A percentile compares a stretch with the other conserved stretches of the same genome.
Evolutionary conservation across 352 stramenopile genomes (phyloP).

Genomic region (Phytophthora macrochlamydospora): DNA sequence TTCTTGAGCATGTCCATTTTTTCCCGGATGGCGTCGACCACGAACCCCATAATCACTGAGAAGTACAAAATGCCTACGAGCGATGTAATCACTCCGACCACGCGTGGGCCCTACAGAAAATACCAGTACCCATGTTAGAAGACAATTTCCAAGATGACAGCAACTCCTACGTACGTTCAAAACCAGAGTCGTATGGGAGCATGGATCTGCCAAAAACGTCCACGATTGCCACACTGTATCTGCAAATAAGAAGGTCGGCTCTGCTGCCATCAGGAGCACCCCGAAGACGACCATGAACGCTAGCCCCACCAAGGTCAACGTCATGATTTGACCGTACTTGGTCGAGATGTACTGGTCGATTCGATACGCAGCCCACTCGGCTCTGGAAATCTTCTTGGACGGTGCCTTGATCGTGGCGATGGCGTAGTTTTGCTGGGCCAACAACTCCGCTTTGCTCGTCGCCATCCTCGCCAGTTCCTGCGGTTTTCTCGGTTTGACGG

Average conservation of each 20-base stretch:
- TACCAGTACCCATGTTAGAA: background rate
- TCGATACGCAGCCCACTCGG: slow-evolving; percentile 54
- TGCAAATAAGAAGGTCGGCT: slow-evolving; percentile 32
- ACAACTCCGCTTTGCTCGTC: slow-evolving; percentile 29
- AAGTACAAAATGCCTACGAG: slow-evolving; percentile 78
- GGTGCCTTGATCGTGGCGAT: slow-evolving; percentile 33
- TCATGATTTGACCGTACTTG: slow-evolving; percentile 52
- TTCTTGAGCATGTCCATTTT: slow-evolving; percentile 86
- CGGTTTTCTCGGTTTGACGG: slow-evolving; percentile 15
- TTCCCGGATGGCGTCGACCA: slow-evolving; percentile 80
- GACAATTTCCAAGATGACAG: background rate
- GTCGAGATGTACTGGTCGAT: slow-evolving; percentile 76
- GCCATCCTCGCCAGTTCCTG: slow-evolving; percentile 21
- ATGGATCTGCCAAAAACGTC: slow-evolving; percentile 66
- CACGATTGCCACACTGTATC: slow-evolving; percentile 69
- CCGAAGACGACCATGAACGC: slow-evolving; percentile 50
- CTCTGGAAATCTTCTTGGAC: slow-evolving; percentile 33
- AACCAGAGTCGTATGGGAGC: slow-evolving; percentile 46
- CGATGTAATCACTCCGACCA: slow-evolving; percentile 58
- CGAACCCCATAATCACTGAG: slow-evolving; percentile 86
- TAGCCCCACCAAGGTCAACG: slow-evolving; percentile 48
- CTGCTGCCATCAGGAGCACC: slow-evolving; percentile 43
- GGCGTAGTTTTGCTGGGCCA: slow-evolving; percentile 29
- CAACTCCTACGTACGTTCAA: slow-evolving; percentile 24
- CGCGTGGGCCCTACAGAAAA: slow-evolving; percentile 35